Percentiles rank a stretch among this genome's conserved stretches.
These are phyloP conservation scores for Termitomyces heimii DNA, from an alignment of 768 basidiomycete species.

Conservation along the genomic window DNA sequence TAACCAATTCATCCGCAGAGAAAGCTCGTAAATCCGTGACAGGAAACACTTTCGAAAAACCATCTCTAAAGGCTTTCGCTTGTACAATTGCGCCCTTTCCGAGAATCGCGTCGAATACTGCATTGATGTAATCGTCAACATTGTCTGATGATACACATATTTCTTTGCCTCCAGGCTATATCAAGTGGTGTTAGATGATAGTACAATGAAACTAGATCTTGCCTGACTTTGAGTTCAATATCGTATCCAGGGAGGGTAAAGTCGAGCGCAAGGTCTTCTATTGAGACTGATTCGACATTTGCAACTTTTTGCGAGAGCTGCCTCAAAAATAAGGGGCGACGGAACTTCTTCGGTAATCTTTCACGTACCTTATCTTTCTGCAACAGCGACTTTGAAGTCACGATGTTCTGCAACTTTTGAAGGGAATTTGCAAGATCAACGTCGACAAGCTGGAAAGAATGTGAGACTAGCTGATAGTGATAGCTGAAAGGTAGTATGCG, in stretches of 20 bases:
- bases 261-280: slow-evolving; percentile 90
- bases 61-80: slow-evolving; percentile 88
- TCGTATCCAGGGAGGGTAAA: slow-evolving; percentile 97
- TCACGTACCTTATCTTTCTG: slow-evolving; percentile 50
- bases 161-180: slow-evolving; percentile 72
- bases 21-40: slow-evolving; percentile 88
- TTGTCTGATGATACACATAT: slow-evolving; percentile 83
- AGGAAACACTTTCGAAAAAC: slow-evolving; percentile 95
- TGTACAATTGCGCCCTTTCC: slow-evolving; percentile 74
- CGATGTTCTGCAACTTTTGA: slow-evolving; percentile 68
- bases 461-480: slow-evolving; percentile 5
- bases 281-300: slow-evolving; percentile 52
- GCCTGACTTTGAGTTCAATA: slow-evolving; percentile 77
- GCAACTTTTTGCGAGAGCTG: slow-evolving; percentile 53
- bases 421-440: slow-evolving; percentile 81
- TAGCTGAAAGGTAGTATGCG: slow-evolving; percentile 8
- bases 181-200: background rate
- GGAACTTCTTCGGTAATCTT: background rate
- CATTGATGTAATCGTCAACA: slow-evolving; percentile 83
- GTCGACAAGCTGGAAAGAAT: slow-evolving; percentile 64
- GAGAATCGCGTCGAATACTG: slow-evolving; percentile 83
- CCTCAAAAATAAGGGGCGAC: background rate
- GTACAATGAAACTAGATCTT: background rate
- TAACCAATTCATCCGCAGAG: slow-evolving; percentile 90
- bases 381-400: slow-evolving; percentile 32